Evolutionary conservation across 768 basidiomycete species (phyloP).

Genomic region (Termitomyces eurrhizus): DNA sequence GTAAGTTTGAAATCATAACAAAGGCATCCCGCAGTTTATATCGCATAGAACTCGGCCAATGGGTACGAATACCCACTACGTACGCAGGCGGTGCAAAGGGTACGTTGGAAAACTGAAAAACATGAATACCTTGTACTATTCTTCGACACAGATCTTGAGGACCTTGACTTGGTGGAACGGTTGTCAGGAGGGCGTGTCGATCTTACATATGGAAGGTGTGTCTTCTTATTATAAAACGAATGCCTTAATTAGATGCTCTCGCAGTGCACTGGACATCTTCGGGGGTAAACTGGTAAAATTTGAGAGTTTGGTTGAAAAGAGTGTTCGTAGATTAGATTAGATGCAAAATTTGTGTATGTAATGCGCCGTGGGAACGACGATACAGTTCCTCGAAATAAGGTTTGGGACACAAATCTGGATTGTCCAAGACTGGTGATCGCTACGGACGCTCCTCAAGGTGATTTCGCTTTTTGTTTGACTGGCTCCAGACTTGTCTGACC

Average conservation of each 20-base stretch:
- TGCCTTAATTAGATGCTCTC: background rate
- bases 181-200: constrained; percentile 84
- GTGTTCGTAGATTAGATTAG: constrained; percentile 32
- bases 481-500: background rate
- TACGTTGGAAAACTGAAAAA: constrained; percentile 24
- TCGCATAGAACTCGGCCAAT: constrained; percentile 75
- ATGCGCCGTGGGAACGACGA: constrained; percentile 32
- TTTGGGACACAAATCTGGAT: constrained; percentile 32
- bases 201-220: constrained; percentile 78
- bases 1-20: constrained; percentile 37
- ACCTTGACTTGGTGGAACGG: constrained; percentile 74
- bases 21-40: constrained; percentile 10
- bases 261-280: constrained; percentile 62
- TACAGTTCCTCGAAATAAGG: constrained; percentile 44
- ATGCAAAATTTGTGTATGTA: constrained; percentile 30
- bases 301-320: constrained; percentile 22
- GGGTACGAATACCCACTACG: constrained; percentile 88
- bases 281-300: constrained; percentile 64
- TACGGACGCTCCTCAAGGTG: constrained; percentile 43
- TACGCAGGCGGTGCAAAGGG: constrained; percentile 97
- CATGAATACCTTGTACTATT: background rate
- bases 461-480: constrained; percentile 18
- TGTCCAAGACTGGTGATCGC: constrained; percentile 28
- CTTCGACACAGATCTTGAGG: constrained; percentile 59
- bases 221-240: background rate